Percentiles rank a stretch among this genome's conserved stretches.
These are phyloP conservation scores for Leishmania gerbilli DNA, from an alignment of 208 protist genomes.

Conservation along the genomic window DNA sequence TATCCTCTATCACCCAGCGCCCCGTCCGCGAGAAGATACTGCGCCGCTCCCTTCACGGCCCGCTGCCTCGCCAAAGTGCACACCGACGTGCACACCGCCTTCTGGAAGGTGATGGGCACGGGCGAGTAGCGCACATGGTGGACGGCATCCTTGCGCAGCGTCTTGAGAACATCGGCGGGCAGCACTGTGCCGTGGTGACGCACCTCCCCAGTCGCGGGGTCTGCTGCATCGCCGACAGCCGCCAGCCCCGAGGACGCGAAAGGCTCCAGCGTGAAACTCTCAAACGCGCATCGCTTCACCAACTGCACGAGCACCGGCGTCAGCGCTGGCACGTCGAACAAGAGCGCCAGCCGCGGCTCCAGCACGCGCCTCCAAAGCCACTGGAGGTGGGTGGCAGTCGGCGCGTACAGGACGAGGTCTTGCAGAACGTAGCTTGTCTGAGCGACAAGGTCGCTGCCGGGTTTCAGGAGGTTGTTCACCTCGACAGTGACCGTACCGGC, in stretches of 20 bases:
- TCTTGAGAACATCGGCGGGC: constrained; percentile 54
- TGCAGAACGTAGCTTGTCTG: constrained; percentile 73
- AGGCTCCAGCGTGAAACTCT: constrained; percentile 19
- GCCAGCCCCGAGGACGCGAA: constrained; percentile 2
- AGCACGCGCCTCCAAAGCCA: constrained; percentile 70
- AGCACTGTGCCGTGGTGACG: constrained; percentile 39
- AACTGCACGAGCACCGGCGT: constrained; percentile 62
- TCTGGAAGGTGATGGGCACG: constrained; percentile 53
- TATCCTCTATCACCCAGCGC: constrained; percentile 54
- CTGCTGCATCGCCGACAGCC: not conserved
- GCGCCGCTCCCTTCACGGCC: constrained; percentile 51
- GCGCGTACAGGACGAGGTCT: constrained; percentile 80
- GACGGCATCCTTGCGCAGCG: constrained; percentile 47
- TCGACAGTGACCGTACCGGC: constrained; percentile 45
- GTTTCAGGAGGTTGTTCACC: constrained; percentile 55
- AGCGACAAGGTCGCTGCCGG: constrained; percentile 46
- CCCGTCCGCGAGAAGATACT: constrained; percentile 71
- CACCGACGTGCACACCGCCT: constrained; percentile 43
- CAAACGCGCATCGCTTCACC: constrained; percentile 76
- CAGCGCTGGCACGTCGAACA: constrained; percentile 47
- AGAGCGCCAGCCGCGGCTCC: constrained; percentile 35
- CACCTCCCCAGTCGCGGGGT: constrained; percentile 13
- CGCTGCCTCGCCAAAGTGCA: constrained; percentile 40
- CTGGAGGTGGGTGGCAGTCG: constrained; percentile 63
- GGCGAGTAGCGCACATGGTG: constrained; percentile 64